A percentile compares a stretch with the other conserved stretches of the same genome.
phyloP scores from a whole-genome alignment of 2,329 filamentous ascomycete species.

The Orbilia brochopaga region DNA sequence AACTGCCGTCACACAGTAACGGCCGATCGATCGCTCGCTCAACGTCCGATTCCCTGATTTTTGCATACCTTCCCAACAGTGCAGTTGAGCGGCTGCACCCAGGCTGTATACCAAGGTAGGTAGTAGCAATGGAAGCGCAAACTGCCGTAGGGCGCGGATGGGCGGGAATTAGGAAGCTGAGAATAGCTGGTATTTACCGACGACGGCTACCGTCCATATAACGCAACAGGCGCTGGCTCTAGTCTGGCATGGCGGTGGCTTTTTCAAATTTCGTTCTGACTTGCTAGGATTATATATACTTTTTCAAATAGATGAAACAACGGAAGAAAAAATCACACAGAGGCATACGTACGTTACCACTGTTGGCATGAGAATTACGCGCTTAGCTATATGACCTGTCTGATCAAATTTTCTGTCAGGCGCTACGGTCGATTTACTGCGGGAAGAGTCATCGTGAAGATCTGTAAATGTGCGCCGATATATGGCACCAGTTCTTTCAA shows the following conservation, averaged over 20 bases:
- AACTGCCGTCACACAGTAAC: too few species aligned
- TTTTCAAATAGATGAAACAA: too few species aligned
- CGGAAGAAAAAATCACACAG: too few species aligned
- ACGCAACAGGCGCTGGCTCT: too few species aligned
- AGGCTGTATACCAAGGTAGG: neutral
- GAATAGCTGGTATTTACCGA: neutral
- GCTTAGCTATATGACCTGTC: neutral
- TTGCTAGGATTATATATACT: too few species aligned
- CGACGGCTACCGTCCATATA: neutral
- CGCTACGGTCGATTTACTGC: neutral
- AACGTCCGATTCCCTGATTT: neutral
- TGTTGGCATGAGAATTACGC: neutral
- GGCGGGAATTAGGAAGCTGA: constrained; percentile 6
- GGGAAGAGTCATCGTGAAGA: too few species aligned
- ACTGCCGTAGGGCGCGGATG: neutral
- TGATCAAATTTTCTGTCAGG: constrained; percentile 22
- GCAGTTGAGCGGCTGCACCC: neutral
- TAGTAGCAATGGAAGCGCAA: neutral
- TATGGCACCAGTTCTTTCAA: neutral
- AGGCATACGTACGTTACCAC: too few species aligned
- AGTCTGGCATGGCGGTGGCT: too few species aligned
- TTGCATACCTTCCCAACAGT: neutral
- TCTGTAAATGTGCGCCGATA: neutral
- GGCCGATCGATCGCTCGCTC: too few species aligned
- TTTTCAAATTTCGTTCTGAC: too few species aligned